These are phyloP conservation scores for Microsporum ferrugineum DNA, from an alignment of 2,329 filamentous ascomycete species.

Conservation along the genomic window DNA sequence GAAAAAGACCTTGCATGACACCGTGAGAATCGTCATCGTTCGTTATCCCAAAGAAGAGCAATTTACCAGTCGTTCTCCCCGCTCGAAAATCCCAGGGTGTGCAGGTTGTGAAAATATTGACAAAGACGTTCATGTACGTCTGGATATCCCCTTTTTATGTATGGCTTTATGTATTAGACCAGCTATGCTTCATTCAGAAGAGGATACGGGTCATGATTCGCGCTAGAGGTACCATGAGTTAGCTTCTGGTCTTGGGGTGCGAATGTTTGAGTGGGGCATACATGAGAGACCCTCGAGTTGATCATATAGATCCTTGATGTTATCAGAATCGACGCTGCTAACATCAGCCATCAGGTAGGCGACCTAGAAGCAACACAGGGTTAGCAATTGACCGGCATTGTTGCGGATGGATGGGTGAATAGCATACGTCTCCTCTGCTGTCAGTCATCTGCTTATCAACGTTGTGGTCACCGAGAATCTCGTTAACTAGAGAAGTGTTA, in stretches of 20 bases:
- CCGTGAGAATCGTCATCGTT: not conserved
- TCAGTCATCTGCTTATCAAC: slow-evolving; percentile 99
- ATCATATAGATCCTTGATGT: slow-evolving; percentile 79
- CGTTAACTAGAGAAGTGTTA: slow-evolving; percentile 56
- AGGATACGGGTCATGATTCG: slow-evolving; percentile 38
- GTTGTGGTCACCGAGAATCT: slow-evolving; percentile 88
- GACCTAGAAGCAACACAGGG: slow-evolving; percentile 38
- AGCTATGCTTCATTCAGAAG: slow-evolving; percentile 23
- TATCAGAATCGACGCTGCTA: slow-evolving; percentile 65
- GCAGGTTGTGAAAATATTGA: not conserved
- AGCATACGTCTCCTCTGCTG: slow-evolving; percentile 69
- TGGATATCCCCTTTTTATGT: not conserved
- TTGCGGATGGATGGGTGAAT: not conserved
- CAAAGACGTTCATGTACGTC: not conserved
- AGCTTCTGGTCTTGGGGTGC: not conserved
- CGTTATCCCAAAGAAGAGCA: not conserved
- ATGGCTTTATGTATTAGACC: not conserved
- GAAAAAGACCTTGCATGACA: not conserved
- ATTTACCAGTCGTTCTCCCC: not conserved
- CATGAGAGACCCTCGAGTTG: slow-evolving; percentile 69
- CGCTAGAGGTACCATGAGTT: slow-evolving; percentile 20
- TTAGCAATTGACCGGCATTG: not conserved
- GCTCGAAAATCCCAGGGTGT: not conserved
- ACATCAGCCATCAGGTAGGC: slow-evolving; percentile 98
- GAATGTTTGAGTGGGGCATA: slow-evolving; percentile 37